A percentile compares a stretch with the other conserved stretches of the same genome.
phyloP scores from a whole-genome alignment of 2,329 filamentous ascomycete genomes.

The Daldinia sp. region DNA sequence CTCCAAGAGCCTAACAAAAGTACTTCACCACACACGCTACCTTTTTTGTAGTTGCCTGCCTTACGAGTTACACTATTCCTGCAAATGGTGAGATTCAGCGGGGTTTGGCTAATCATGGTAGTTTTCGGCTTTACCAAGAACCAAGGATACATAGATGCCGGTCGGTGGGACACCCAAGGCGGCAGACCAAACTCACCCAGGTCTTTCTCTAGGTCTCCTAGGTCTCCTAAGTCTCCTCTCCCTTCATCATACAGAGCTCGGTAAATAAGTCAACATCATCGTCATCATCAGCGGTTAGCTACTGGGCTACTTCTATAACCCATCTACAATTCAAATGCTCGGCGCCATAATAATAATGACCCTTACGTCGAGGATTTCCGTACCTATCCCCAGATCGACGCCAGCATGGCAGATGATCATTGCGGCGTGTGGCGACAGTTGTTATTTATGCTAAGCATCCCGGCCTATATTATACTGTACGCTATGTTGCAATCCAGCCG shows the following conservation, averaged over 20 bases:
- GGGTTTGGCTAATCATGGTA: constrained; percentile 40
- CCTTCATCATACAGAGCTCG: constrained; percentile 38
- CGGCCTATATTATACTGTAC: constrained; percentile 18
- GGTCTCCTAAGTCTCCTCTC: constrained; percentile 29
- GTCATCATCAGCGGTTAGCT: constrained; percentile 34
- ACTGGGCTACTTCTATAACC: not conserved
- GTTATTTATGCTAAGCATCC: constrained; percentile 38
- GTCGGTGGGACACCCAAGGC: constrained; percentile 35
- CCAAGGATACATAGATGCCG: constrained; percentile 36
- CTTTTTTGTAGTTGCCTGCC: not conserved
- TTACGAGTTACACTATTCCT: constrained; percentile 17
- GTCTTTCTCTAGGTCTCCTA: constrained; percentile 7
- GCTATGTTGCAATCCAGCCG: constrained; percentile 14
- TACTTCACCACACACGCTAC: not conserved
- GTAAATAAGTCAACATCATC: constrained; percentile 8
- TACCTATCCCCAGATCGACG: constrained; percentile 42
- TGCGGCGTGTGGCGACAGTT: constrained; percentile 40
- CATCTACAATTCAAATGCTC: constrained; percentile 20
- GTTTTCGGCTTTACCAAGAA: constrained; percentile 41
- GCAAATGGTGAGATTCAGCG: constrained; percentile 43
- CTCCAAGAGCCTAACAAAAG: not conserved
- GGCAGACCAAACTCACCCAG: constrained; percentile 40
- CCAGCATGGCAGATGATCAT: constrained; percentile 41
- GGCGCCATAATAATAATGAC: constrained; percentile 18
- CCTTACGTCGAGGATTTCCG: constrained; percentile 29